phyloP scores from a whole-genome alignment of 73 alveolate species.

The Symbiodinium natans region DNA sequence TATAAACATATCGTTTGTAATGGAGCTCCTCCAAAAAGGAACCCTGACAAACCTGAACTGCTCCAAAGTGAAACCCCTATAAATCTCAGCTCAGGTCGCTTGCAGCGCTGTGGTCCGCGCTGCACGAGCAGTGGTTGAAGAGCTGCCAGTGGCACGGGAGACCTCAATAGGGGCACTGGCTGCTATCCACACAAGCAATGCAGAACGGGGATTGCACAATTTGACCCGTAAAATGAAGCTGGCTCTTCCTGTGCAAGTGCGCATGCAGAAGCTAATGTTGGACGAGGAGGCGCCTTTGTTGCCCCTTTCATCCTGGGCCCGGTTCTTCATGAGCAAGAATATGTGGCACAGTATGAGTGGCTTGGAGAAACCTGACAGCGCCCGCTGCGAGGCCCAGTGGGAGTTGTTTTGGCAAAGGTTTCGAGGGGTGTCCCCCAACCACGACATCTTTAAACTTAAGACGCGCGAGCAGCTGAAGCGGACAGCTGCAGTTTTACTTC shows the following conservation, averaged over 20 bases:
- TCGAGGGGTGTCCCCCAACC: not conserved
- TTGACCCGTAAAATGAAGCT: not conserved
- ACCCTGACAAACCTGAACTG: not conserved
- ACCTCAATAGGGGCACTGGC: not conserved
- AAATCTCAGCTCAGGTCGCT: constrained; percentile 16
- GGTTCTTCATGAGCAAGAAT: not conserved
- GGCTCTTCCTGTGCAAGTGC: not conserved
- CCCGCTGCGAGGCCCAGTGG: not conserved
- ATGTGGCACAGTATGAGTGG: constrained; percentile 39
- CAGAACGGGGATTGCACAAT: not conserved
- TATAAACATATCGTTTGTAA: no score
- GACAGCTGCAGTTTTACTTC: not conserved
- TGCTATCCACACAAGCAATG: not conserved
- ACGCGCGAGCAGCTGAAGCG: not conserved
- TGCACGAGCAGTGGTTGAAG: constrained; percentile 31
- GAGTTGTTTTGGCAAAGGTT: not conserved
- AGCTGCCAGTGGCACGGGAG: not conserved
- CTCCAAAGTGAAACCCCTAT: not conserved
- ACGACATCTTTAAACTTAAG: not conserved
- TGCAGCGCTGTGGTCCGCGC: not conserved
- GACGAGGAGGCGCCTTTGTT: not conserved
- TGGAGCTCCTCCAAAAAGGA: not conserved
- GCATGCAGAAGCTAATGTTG: not conserved
- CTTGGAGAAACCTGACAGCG: not conserved
- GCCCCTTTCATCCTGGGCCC: not conserved